Conservation (phyloP, 257 asterid genomes). For the Gentiana straminea region DNA sequence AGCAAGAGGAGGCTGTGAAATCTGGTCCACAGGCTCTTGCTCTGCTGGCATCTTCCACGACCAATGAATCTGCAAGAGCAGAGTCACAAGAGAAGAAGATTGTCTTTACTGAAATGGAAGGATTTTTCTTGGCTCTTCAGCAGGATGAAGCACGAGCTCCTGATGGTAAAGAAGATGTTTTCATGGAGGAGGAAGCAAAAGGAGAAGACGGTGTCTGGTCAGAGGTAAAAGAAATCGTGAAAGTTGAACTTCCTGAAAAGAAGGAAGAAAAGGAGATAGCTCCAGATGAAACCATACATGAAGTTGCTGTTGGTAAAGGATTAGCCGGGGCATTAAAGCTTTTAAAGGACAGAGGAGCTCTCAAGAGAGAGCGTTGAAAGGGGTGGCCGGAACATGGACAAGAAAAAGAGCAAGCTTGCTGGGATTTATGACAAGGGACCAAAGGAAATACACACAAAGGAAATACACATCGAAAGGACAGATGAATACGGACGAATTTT, state of each 20-base stretch:
- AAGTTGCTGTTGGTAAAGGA: constrained; percentile 87
- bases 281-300: constrained; percentile 76
- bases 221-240: constrained; percentile 41
- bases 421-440: constrained; percentile 53
- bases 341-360: constrained; percentile 76
- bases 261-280: constrained; percentile 34
- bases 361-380: constrained; percentile 85
- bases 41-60: constrained; percentile 39
- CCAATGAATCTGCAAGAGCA: constrained; percentile 30
- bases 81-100: constrained; percentile 71
- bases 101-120: constrained; percentile 97
- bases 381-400: constrained; percentile 99
- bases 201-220: constrained; percentile 55
- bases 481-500: constrained; percentile 88
- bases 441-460: constrained; percentile 71
- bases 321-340: constrained; percentile 69
- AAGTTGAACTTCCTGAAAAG: constrained; percentile 34
- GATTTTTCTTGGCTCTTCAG: constrained; percentile 94
- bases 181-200: constrained; percentile 59
- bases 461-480: constrained; percentile 79
- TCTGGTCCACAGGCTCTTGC: constrained; percentile 40
- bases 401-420: constrained; percentile 90
- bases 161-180: constrained; percentile 76
- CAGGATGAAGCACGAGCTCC: constrained; percentile 39
- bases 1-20: constrained; percentile 42